Evolutionary conservation across 148 eudicot genomes (phyloP).

Genomic region (Fagopyrum tataricum): DNA sequence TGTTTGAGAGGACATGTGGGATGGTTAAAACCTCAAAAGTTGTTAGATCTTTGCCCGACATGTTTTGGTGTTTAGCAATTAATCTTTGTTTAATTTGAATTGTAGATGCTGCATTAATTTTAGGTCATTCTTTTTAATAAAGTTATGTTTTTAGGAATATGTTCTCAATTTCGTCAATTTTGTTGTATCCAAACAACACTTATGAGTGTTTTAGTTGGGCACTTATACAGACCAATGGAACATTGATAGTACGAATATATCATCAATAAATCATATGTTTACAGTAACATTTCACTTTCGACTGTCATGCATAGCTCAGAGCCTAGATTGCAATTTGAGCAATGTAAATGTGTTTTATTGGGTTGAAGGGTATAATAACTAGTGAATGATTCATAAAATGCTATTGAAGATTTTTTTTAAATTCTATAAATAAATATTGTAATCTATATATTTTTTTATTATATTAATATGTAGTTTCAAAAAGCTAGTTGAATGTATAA

Average conservation of each 20-base stretch:
- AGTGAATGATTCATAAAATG: too few species aligned
- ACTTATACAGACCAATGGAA: too few species aligned
- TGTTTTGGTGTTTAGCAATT: constrained; percentile 7
- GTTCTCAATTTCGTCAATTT: constrained; percentile 2
- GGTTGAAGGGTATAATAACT: too few species aligned
- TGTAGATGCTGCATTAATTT: constrained; percentile 6
- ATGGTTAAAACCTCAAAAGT: background rate
- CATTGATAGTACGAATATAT: too few species aligned
- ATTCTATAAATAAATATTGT: too few species aligned
- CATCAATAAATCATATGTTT: too few species aligned
- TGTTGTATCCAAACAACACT: background rate
- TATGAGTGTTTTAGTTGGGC: background rate
- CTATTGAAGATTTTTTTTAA: too few species aligned
- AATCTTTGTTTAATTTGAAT: background rate
- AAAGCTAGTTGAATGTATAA: too few species aligned
- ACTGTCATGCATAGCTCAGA: background rate
- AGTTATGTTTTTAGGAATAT: constrained; percentile 9
- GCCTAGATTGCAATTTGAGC: too few species aligned
- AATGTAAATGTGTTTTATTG: too few species aligned
- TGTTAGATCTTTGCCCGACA: constrained; percentile 7
- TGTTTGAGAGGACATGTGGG: constrained; percentile 7
- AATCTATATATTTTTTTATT: too few species aligned
- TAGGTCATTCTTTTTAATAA: background rate
- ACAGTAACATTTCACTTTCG: background rate
- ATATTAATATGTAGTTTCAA: too few species aligned